Conservation (phyloP, 768 basidiomycete genomes). For the Xerocomellus chrysenteron region DNA sequence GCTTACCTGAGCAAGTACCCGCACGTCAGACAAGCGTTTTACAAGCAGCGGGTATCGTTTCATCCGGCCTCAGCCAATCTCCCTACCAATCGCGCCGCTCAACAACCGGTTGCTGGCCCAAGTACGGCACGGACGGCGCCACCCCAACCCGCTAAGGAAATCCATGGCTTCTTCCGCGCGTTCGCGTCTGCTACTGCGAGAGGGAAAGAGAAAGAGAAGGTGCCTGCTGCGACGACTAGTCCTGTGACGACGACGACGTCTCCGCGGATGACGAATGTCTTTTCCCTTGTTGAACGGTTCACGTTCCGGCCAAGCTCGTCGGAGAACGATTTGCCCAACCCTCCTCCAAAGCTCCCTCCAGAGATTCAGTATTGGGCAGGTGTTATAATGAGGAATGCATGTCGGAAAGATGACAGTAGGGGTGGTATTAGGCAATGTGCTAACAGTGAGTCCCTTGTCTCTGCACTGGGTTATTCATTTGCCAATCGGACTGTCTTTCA, state of each 20-base stretch:
- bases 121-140: constrained; percentile 21
- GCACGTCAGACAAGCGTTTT: constrained; percentile 94
- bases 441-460: constrained; percentile 62
- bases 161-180: constrained; percentile 45
- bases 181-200: constrained; percentile 43
- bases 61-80: constrained; percentile 66
- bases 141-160: constrained; percentile 31
- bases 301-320: constrained; percentile 89
- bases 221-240: constrained; percentile 17
- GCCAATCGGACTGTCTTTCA: constrained; percentile 25
- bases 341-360: constrained; percentile 69
- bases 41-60: constrained; percentile 81
- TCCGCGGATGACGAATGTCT: constrained; percentile 79
- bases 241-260: constrained; percentile 12
- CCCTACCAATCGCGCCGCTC: constrained; percentile 29
- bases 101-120: constrained; percentile 26
- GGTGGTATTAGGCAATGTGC: constrained; percentile 98
- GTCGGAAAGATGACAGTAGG: constrained; percentile 90
- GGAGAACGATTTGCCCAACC: constrained; percentile 68
- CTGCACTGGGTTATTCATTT: background rate
- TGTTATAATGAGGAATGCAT: constrained; percentile 99
- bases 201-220: constrained; percentile 50
- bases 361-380: constrained; percentile 99
- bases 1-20: constrained; percentile 98
- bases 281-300: constrained; percentile 94